These are phyloP conservation scores for Citrus maxima DNA, from an alignment of 345 rosid species.

Conservation along the genomic window DNA sequence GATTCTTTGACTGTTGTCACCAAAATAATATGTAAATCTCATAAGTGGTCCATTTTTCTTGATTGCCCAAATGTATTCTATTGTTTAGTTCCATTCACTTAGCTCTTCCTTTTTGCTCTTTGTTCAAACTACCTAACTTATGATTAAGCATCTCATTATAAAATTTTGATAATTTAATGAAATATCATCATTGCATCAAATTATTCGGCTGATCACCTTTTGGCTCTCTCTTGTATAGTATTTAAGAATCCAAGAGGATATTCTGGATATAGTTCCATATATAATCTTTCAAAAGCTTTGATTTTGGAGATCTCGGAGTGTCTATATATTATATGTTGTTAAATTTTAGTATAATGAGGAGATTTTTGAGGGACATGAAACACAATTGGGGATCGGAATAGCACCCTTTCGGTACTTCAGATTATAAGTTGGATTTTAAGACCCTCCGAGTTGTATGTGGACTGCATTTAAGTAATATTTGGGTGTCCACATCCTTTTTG, in stretches of 20 bases:
- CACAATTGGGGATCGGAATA: slow-evolving; percentile 9
- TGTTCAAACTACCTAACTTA: slow-evolving; percentile 44
- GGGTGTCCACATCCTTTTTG: slow-evolving; percentile 30
- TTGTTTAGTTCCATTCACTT: slow-evolving; percentile 18
- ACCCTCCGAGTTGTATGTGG: slow-evolving; percentile 10
- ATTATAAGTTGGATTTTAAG: slow-evolving; percentile 16
- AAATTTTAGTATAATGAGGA: neutral
- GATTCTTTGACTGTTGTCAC: slow-evolving; percentile 45
- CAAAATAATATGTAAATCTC: slow-evolving; percentile 3
- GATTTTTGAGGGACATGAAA: neutral
- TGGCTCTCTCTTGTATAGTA: slow-evolving; percentile 32
- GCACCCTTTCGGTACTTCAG: slow-evolving; percentile 10
- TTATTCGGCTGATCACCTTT: neutral
- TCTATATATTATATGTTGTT: neutral
- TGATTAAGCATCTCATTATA: slow-evolving; percentile 22
- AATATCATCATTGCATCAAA: slow-evolving; percentile 25
- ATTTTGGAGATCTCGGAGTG: slow-evolving; percentile 7
- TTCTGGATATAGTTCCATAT: slow-evolving; percentile 22
- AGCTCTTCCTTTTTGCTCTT: slow-evolving; percentile 30
- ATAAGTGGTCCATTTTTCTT: slow-evolving; percentile 29
- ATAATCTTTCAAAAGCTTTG: slow-evolving; percentile 11
- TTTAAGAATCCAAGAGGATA: slow-evolving; percentile 43
- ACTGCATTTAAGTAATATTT: neutral
- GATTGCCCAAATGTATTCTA: slow-evolving; percentile 24
- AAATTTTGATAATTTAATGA: slow-evolving; percentile 27